Conservation (phyloP, 495 filamentous ascomycete species). For the Elaphomyces granulatus region DNA sequence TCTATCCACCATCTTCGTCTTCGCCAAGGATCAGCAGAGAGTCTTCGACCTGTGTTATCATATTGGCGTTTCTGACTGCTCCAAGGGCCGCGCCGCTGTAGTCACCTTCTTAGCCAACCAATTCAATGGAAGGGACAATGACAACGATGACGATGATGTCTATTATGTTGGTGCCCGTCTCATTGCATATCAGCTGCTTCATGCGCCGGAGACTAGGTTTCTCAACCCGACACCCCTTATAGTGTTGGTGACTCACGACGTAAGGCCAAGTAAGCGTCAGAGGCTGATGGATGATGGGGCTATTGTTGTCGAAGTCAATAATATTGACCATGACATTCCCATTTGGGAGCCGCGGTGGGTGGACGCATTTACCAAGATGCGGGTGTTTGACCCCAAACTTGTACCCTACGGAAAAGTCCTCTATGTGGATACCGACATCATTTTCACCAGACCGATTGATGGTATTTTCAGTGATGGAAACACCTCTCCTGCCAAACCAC, state of each 20-base stretch:
- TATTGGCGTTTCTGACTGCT: too few relatives aligned
- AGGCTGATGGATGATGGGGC: conserved; percentile 21
- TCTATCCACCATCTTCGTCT: too few relatives aligned
- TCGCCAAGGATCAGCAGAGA: too few relatives aligned
- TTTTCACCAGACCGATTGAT: conserved; percentile 21
- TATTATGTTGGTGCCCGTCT: conserved; percentile 29
- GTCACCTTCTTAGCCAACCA: too few relatives aligned
- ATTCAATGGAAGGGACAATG: too few relatives aligned
- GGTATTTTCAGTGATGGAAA: conserved; percentile 22
- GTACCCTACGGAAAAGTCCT: conserved; percentile 28
- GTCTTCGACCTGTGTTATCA: too few relatives aligned
- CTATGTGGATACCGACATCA: conserved; percentile 32
- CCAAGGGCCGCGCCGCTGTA: too few relatives aligned
- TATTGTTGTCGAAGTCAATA: conserved; percentile 17
- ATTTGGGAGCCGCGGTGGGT: conserved; percentile 14
- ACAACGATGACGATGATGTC: too few relatives aligned
- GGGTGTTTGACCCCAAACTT: conserved; percentile 25
- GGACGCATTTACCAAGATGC: conserved; percentile 26
- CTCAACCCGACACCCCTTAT: conserved; percentile 17
- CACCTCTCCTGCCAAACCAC: conserved; percentile 1
- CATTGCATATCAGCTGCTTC: conserved; percentile 34
- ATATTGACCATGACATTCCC: conserved; percentile 12
- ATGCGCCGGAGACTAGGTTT: conserved; percentile 21
- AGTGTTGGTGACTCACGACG: conserved; percentile 17
- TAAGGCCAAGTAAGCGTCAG: conserved; percentile 14